Evolutionary conservation across 306 rosid genomes (phyloP), one percentile per base, ranked within the genome.

Genomic region (Glycine latifolia): DNA sequence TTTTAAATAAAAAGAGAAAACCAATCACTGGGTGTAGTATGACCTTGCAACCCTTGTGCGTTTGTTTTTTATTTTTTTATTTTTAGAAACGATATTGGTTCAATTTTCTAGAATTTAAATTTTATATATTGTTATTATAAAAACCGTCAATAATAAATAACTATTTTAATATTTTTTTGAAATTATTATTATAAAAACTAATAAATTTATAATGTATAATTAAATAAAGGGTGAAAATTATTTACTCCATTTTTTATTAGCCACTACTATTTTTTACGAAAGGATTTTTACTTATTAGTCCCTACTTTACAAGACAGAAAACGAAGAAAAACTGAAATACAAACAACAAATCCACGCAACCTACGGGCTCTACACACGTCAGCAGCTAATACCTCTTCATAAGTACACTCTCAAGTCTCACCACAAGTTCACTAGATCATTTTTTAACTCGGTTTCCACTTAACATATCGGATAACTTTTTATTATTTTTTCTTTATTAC

Each of bases 381-480:
- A 54, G 44, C 54, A 14, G 10, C 5, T 56, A 31, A 31, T 17
- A 20, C 9, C 33, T n/a, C 48, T n/a, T 4, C 1, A 35, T 14
- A 73, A 54, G 52, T 73, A 54, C 77, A 37, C 31, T 12, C 52
- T 35, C 66, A n/a, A n/a, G n/a, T n/a, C n/a, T 35, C 62, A 49
- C 13, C 61, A 3, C 76, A 62, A 5, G 44, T 39, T n/a, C 69
- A 61, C 3, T 11, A 35, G 4, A 43, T 43, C 47, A 8, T 43
- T 31, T 26, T 31, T 26, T 61, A n/a, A 55, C 31, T 55, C 31
- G 0, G 15, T 55, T 55, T 55, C 31, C 26, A 15, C 61, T 55
- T 15, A 58, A 7, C 37, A 17, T 59, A 8, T 59, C 0, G 1
- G 2, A 17, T 20, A 59, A 59, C 10, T 2, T 7, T 56, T 26